Conservation (phyloP, 75 land plant genomes). For the Sequoia sempervirens region DNA sequence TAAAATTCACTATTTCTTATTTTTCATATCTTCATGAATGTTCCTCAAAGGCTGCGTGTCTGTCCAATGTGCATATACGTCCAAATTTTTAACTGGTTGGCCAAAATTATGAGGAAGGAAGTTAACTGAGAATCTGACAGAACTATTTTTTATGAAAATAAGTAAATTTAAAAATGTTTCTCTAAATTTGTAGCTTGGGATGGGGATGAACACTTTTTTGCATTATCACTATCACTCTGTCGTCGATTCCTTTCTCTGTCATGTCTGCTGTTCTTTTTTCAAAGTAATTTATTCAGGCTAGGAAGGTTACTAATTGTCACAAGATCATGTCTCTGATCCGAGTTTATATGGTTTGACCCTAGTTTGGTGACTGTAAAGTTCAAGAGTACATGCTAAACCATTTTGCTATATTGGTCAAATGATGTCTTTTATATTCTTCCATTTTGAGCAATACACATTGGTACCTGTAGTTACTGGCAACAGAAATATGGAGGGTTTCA, state of each 20-base stretch:
- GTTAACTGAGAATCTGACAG: not conserved
- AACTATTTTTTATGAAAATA: not conserved
- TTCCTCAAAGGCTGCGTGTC: not conserved
- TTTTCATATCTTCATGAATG: not conserved
- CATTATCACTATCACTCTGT: not conserved
- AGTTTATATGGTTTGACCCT: not conserved
- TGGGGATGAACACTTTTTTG: not conserved
- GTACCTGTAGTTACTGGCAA: not conserved
- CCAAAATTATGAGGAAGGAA: not conserved
- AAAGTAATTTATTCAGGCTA: not conserved
- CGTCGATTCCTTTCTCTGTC: not conserved
- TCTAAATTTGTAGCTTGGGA: not conserved
- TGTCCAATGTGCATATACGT: not conserved
- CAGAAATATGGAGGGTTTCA: not conserved
- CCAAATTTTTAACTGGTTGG: not conserved
- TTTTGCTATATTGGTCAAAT: not conserved
- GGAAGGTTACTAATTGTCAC: not conserved
- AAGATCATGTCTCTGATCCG: not conserved
- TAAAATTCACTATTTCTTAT: not conserved
- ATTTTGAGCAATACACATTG: not conserved
- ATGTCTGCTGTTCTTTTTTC: not conserved
- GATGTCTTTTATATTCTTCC: not conserved
- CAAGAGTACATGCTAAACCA: not conserved
- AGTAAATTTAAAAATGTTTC: not conserved
- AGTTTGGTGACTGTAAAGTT: not conserved